Conservation (phyloP, 2,329 filamentous ascomycete genomes). For the Penicillium crustosum region DNA sequence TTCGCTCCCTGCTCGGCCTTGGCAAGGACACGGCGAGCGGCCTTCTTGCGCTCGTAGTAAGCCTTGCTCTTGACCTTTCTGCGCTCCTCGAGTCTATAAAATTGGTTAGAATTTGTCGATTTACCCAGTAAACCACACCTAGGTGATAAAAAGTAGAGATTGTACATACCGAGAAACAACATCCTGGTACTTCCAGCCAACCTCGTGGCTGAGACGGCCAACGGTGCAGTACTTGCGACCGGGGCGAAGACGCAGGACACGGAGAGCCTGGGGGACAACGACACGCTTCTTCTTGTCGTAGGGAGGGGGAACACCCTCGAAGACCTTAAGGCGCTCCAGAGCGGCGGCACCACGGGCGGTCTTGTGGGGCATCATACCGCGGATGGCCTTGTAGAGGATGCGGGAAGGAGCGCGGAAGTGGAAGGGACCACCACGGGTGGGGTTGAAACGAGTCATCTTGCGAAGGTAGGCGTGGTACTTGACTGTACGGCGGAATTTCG, state of each 20-base stretch:
- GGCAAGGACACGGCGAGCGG: slow-evolving; percentile 81
- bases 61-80: slow-evolving; percentile 99
- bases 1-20: slow-evolving; percentile 91
- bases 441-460: slow-evolving; percentile 99
- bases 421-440: slow-evolving; percentile 98
- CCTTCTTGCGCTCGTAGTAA: slow-evolving; percentile 99
- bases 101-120: slow-evolving; percentile 20
- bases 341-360: slow-evolving; percentile 95
- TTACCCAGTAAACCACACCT: not conserved
- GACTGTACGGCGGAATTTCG: slow-evolving; percentile 61
- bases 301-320: slow-evolving; percentile 97
- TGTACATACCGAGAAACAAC: slow-evolving; percentile 88
- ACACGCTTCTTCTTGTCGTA: slow-evolving; percentile 99
- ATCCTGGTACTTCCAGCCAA: slow-evolving; percentile 99
- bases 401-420: slow-evolving; percentile 98
- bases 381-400: slow-evolving; percentile 99
- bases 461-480: slow-evolving; percentile 99
- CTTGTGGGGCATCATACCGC: slow-evolving; percentile 99
- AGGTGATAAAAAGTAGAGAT: not conserved
- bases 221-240: slow-evolving; percentile 99
- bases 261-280: slow-evolving; percentile 96
- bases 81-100: slow-evolving; percentile 88
- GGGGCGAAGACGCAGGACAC: slow-evolving; percentile 94
- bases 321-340: slow-evolving; percentile 98
- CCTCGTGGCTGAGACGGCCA: slow-evolving; percentile 95